phyloP scores from a whole-genome alignment of 805 yeast genomes.

The Maudiozyma pseudohumilis region DNA sequence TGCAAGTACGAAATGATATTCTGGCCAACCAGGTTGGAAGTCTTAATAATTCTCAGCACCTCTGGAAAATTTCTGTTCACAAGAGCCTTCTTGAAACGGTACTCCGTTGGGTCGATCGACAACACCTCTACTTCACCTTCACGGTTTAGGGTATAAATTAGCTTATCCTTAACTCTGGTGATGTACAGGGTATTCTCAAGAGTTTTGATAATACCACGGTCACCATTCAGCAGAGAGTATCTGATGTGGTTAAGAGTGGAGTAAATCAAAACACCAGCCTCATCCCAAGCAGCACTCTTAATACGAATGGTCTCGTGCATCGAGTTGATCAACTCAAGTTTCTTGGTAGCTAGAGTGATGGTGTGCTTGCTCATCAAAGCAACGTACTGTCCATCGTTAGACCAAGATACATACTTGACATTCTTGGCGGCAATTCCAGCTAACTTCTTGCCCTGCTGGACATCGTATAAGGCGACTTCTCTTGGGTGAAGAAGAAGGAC shows the following conservation, averaged over 20 bases:
- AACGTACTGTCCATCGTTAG: constrained; percentile 73
- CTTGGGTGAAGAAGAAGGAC: constrained; percentile 64
- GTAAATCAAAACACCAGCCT: constrained; percentile 79
- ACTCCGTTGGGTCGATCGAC: constrained; percentile 90
- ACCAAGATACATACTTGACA: constrained; percentile 85
- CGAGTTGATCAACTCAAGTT: constrained; percentile 65
- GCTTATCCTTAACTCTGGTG: constrained; percentile 56
- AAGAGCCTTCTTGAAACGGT: constrained; percentile 87
- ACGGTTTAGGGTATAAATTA: constrained; percentile 75
- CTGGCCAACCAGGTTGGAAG: constrained; percentile 91
- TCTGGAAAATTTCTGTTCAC: constrained; percentile 85
- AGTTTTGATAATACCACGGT: constrained; percentile 88
- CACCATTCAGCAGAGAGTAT: constrained; percentile 88
- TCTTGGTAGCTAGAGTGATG: constrained; percentile 75
- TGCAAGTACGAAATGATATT: constrained; percentile 91
- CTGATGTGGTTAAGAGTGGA: constrained; percentile 94
- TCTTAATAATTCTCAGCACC: constrained; percentile 78
- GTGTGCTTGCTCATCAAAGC: constrained; percentile 90
- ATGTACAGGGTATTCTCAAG: constrained; percentile 81
- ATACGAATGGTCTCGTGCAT: constrained; percentile 95
- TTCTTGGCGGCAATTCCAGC: constrained; percentile 60
- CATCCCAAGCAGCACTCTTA: constrained; percentile 97
- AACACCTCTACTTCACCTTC: constrained; percentile 73
- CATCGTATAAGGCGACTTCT: constrained; percentile 75
- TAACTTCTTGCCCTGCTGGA: constrained; percentile 78